Evolutionary conservation across 208 protist species (phyloP), one percentile per base, ranked within the genome.

Genomic region (Wallacemonas rigidus): DNA sequence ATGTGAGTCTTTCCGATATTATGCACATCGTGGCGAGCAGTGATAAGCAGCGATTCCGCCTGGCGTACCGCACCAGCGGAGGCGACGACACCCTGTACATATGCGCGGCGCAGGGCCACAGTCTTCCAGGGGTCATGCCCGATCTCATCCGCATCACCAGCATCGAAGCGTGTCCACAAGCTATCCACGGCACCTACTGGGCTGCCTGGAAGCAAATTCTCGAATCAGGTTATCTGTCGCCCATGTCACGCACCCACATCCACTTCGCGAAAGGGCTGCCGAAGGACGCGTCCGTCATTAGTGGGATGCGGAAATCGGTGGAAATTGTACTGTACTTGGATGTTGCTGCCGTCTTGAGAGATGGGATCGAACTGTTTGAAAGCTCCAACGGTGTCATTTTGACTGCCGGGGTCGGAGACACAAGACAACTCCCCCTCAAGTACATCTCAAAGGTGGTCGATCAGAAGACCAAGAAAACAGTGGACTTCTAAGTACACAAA

Each of bases 341-440:
- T 65, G 80, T 97, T 0, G 62, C 58, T 1, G 81, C 79, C 55
- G 44, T 67, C 5, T 54, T 98, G n/a, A 45, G 43, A 1, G 91
- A 97, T 57, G 86, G 86, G 7, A 75, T 98, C 40, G 47, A 74
- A 15, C 72, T 98, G 2, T 89, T 79, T 57, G 76, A 91, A 69
- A 95, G 86, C 69, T 35, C 65, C n/a, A 98, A 98, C 73, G 87
- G 86, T 11, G 95, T 98, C 8, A 65, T 98, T 5, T 74, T 98
- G 1, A 92, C 92, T 0, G 71, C 90, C n/a, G 95, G 95, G 6
- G 69, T 93, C 5, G 83, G 80, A 9, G 39, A 71, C 35, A 91
- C 87, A 1, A 61, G 74, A 5, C 77, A 81, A 69, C 77, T 96
- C 45, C 89, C 92, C 2, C 74, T 96, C 2, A 55, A 39, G 47